These are phyloP conservation scores for Chaetomium strumarium DNA, from an alignment of 2,329 filamentous ascomycete species.

Conservation along the genomic window DNA sequence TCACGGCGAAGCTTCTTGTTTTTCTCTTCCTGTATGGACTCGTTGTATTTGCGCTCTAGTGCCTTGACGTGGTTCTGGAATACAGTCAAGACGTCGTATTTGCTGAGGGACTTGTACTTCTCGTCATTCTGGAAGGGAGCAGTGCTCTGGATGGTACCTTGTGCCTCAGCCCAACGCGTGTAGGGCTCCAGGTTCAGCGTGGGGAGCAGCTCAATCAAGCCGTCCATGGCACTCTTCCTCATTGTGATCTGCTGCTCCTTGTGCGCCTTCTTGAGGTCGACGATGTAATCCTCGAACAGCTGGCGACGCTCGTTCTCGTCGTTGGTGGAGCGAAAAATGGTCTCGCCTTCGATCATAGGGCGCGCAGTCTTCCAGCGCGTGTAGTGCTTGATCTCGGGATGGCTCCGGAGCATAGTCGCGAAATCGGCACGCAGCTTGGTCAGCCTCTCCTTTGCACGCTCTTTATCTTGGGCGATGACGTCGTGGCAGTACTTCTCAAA, in stretches of 20 bases:
- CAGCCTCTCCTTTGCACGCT: conserved; percentile 86
- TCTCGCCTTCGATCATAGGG: conserved; percentile 90
- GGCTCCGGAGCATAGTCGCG: conserved; percentile 88
- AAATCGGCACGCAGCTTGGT: conserved; percentile 91
- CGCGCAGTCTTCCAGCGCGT: conserved; percentile 95
- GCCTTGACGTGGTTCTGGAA: conserved; percentile 95
- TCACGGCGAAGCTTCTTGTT: conserved; percentile 73
- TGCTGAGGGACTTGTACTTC: conserved; percentile 79
- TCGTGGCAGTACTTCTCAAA: conserved; percentile 96
- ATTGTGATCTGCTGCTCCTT: conserved; percentile 66
- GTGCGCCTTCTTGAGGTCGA: conserved; percentile 75
- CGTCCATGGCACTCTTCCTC: conserved; percentile 77
- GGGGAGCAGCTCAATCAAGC: conserved; percentile 71
- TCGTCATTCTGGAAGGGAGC: conserved; percentile 72
- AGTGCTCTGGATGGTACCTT: conserved; percentile 72
- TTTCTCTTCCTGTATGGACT: conserved; percentile 82
- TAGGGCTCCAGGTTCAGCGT: conserved; percentile 83
- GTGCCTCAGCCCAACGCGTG: conserved; percentile 89
- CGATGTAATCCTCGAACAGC: conserved; percentile 89
- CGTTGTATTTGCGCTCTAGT: conserved; percentile 86
- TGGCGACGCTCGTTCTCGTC: conserved; percentile 82
- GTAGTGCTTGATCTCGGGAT: conserved; percentile 95
- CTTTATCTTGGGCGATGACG: conserved; percentile 85
- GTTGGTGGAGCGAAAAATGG: conserved; percentile 86
- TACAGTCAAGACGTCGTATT: conserved; percentile 82